Conservation (phyloP, 352 stramenopile genomes). For the Aphanomyces cochlioides region DNA sequence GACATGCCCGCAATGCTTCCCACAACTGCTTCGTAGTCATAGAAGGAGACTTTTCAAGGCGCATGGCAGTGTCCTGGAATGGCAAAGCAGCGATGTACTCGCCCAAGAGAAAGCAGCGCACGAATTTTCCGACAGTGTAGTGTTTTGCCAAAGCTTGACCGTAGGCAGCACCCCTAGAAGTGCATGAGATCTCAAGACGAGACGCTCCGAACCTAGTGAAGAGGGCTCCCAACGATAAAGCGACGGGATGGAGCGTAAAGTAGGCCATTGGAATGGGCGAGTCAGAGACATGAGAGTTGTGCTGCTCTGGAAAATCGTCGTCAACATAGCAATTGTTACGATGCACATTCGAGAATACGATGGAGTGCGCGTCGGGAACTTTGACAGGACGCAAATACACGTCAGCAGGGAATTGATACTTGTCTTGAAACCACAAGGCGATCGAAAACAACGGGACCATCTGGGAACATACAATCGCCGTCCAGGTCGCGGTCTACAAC, state of each 20-base stretch:
- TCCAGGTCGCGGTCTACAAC: conserved; percentile 13
- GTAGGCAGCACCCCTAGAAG: conserved; percentile 4
- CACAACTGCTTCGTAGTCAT: conserved; percentile 1
- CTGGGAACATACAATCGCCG: conserved; percentile 14
- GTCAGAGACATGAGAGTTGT: not conserved
- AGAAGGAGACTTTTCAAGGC: conserved; percentile 1
- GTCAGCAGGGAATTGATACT: conserved; percentile 14
- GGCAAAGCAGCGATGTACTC: conserved; percentile 26
- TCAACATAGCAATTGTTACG: conserved; percentile 14
- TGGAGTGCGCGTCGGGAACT: conserved; percentile 10
- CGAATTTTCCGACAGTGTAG: conserved; percentile 26
- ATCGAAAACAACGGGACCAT: conserved; percentile 21
- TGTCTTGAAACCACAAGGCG: conserved; percentile 15
- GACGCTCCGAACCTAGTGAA: conserved; percentile 7
- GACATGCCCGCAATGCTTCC: conserved; percentile 7
- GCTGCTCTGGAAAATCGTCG: conserved; percentile 10
- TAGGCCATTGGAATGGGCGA: conserved; percentile 9
- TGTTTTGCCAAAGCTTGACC: not conserved
- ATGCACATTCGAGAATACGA: conserved; percentile 22
- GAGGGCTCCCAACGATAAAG: conserved; percentile 14
- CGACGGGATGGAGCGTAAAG: conserved; percentile 19
- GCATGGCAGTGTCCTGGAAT: conserved; percentile 15
- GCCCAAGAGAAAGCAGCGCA: conserved; percentile 21
- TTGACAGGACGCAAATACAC: conserved; percentile 18
- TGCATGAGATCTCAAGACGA: not conserved